Evolutionary conservation across 129 eudicot genomes (phyloP).

Genomic region (Tagetes erecta): DNA sequence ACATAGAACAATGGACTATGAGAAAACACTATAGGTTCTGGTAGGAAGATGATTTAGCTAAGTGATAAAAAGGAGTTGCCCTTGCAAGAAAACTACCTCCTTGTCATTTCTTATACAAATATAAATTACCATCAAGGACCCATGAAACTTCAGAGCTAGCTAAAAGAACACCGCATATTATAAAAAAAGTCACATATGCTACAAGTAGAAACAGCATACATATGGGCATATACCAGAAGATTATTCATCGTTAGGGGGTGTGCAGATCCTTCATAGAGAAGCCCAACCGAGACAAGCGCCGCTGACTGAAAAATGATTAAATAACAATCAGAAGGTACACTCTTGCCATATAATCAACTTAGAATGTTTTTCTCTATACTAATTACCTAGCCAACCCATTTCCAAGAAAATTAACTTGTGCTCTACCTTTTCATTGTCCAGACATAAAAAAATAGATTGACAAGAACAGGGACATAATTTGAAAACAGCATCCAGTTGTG

Average conservation of each 20-base stretch:
- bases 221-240: conserved; percentile 63
- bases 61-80: not conserved
- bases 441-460: not conserved
- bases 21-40: not conserved
- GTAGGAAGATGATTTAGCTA: conserved; percentile 14
- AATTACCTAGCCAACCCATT: conserved; percentile 10
- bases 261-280: conserved; percentile 92
- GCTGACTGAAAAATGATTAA: conserved; percentile 68
- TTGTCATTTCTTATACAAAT: not conserved
- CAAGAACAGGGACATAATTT: conserved; percentile 9
- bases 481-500: not conserved
- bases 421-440: not conserved
- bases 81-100: not conserved
- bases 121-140: conserved; percentile 9
- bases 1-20: not conserved
- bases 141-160: conserved; percentile 14
- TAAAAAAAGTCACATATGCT: conserved; percentile 2
- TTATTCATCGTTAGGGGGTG: conserved; percentile 91
- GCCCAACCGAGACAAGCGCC: conserved; percentile 94
- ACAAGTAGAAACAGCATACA: conserved; percentile 12
- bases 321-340: conserved; percentile 15
- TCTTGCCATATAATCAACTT: conserved; percentile 14
- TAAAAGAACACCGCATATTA: not conserved
- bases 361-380: not conserved
- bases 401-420: conserved; percentile 2